A percentile compares a stretch with the other conserved stretches of the same genome.
phyloP scores from a whole-genome alignment of 2,329 filamentous ascomycete species.

The Claviceps pazoutovae region DNA sequence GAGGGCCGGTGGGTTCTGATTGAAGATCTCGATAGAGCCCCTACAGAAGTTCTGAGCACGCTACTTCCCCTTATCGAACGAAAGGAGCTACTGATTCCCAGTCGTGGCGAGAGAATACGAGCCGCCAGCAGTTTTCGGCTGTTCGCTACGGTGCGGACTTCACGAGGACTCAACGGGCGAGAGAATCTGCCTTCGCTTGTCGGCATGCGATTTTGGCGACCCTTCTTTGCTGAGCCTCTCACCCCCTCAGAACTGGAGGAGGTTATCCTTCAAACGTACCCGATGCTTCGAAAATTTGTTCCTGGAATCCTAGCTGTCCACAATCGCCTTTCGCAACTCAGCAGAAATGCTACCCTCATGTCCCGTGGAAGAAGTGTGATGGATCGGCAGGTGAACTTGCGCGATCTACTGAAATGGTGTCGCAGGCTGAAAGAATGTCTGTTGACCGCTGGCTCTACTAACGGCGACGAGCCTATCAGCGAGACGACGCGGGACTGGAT shows the following conservation, averaged over 20 bases:
- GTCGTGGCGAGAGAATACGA: constrained; percentile 70
- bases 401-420: constrained; percentile 88
- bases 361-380: constrained; percentile 27
- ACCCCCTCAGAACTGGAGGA: constrained; percentile 55
- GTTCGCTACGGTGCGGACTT: constrained; percentile 78
- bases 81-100: constrained; percentile 80
- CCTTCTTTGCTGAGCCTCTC: constrained; percentile 55
- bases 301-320: constrained; percentile 47
- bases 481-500: constrained; percentile 66
- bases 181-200: constrained; percentile 62
- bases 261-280: constrained; percentile 58
- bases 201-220: constrained; percentile 75
- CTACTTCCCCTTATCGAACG: constrained; percentile 85
- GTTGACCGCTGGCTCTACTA: constrained; percentile 44
- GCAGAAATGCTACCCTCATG: constrained; percentile 28
- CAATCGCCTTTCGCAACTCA: constrained; percentile 34
- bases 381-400: constrained; percentile 46
- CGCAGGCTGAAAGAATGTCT: constrained; percentile 58
- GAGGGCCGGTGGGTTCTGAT: constrained; percentile 96
- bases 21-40: constrained; percentile 89
- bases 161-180: constrained; percentile 50
- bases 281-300: constrained; percentile 50
- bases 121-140: constrained; percentile 79
- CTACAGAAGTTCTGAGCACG: constrained; percentile 87
- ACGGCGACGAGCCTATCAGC: constrained; percentile 55